Conservation (phyloP, 306 rosid species). For the Vigna reflexopilosa region DNA sequence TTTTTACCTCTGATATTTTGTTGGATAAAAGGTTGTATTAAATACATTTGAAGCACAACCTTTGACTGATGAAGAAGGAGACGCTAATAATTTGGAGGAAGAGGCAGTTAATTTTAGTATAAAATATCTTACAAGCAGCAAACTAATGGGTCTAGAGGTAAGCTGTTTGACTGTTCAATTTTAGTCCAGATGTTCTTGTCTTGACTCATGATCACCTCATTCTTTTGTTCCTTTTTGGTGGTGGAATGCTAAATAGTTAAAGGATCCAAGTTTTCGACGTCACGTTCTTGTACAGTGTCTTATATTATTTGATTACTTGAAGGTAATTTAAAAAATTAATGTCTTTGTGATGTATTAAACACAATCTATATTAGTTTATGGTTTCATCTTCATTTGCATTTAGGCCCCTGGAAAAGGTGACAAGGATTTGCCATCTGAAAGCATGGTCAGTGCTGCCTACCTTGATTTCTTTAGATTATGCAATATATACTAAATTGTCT, state of each 20-base stretch:
- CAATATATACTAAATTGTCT: slow-evolving; percentile 6
- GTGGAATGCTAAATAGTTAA: slow-evolving; percentile 58
- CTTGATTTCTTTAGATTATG: slow-evolving; percentile 31
- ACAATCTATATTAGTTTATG: slow-evolving; percentile 31
- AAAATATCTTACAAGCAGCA: slow-evolving; percentile 97
- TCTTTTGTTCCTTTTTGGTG: slow-evolving; percentile 21
- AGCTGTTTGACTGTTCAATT: slow-evolving; percentile 33
- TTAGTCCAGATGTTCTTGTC: slow-evolving; percentile 33
- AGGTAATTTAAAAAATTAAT: slow-evolving; percentile 59
- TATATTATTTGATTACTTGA: slow-evolving; percentile 87
- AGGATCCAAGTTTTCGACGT: slow-evolving; percentile 96
- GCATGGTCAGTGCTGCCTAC: slow-evolving; percentile 70
- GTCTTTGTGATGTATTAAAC: background rate
- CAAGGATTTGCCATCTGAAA: slow-evolving; percentile 89
- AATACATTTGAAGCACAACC: slow-evolving; percentile 97
- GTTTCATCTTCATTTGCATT: slow-evolving; percentile 46
- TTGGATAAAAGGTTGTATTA: slow-evolving; percentile 69
- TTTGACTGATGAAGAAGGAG: slow-evolving; percentile 92
- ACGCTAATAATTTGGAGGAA: slow-evolving; percentile 91
- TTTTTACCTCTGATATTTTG: slow-evolving; percentile 37
- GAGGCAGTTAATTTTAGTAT: slow-evolving; percentile 89
- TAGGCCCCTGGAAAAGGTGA: slow-evolving; percentile 96
- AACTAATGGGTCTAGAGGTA: slow-evolving; percentile 97
- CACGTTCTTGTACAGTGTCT: slow-evolving; percentile 97
- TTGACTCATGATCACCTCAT: slow-evolving; percentile 36